phyloP scores from a whole-genome alignment of 2,329 filamentous ascomycete genomes.

The Malbranchea zuffiana region DNA sequence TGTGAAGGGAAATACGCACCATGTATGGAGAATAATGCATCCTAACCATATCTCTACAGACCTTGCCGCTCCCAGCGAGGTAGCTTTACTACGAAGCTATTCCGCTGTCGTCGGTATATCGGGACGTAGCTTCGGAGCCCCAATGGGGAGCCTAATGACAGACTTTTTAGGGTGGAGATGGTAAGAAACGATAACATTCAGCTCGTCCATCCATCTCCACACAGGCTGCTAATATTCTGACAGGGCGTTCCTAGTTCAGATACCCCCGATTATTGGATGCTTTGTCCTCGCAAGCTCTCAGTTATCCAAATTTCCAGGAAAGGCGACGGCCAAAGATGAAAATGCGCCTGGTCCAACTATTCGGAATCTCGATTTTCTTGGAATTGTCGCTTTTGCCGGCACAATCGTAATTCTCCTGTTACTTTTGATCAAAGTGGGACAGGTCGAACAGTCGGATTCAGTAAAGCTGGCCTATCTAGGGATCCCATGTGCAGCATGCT shows the following conservation, averaged over 20 bases:
- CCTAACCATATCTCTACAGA: not conserved
- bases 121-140: slow-evolving; percentile 10
- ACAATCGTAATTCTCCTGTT: not conserved
- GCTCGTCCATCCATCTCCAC: not conserved
- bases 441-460: not conserved
- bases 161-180: slow-evolving; percentile 15
- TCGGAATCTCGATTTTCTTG: not conserved
- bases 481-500: not conserved
- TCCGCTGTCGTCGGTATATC: slow-evolving; percentile 11
- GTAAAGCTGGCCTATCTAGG: not conserved
- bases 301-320: not conserved
- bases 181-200: too few relatives aligned
- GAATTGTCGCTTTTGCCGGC: not conserved
- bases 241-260: slow-evolving; percentile 10
- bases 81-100: slow-evolving; percentile 14
- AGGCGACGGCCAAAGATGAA: not conserved
- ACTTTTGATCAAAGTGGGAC: not conserved
- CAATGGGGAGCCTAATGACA: slow-evolving; percentile 11
- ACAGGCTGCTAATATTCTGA: not conserved
- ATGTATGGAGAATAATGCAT: not conserved
- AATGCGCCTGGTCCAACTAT: not conserved
- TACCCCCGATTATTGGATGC: slow-evolving; percentile 4
- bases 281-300: not conserved
- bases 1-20: not conserved
- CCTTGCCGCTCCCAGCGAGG: slow-evolving; percentile 7